These are phyloP conservation scores for Dendrostoma leiphaemia DNA, from an alignment of 2,329 filamentous ascomycete genomes.

Conservation along the genomic window DNA sequence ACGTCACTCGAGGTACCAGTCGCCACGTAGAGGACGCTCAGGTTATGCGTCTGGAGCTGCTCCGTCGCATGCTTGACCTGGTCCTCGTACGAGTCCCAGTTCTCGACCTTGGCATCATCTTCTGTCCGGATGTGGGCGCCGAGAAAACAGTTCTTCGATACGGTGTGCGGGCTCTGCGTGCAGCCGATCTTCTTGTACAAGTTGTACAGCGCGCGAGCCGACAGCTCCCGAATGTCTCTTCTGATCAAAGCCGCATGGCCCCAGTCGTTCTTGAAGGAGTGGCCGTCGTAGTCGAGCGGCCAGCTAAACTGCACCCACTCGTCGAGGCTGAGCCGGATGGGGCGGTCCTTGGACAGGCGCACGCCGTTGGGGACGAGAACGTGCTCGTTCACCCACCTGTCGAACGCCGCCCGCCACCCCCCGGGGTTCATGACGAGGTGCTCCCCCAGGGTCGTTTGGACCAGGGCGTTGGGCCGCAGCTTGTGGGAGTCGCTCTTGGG, in stretches of 20 bases:
- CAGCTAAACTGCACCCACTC: constrained; percentile 16
- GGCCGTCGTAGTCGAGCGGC: constrained; percentile 13
- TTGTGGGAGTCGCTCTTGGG: constrained; percentile 2
- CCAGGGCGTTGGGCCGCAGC: constrained; percentile 4
- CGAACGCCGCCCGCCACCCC: constrained; percentile 6
- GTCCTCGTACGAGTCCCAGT: constrained; percentile 12
- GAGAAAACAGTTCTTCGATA: constrained; percentile 8
- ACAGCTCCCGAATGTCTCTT: constrained; percentile 10
- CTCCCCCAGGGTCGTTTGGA: not conserved
- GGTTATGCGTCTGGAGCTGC: constrained; percentile 8
- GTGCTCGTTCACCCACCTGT: not conserved
- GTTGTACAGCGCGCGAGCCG: constrained; percentile 14
- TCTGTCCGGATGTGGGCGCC: constrained; percentile 17
- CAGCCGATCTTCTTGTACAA: constrained; percentile 10
- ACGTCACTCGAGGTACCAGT: constrained; percentile 17
- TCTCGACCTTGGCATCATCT: constrained; percentile 10
- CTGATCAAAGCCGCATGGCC: constrained; percentile 9
- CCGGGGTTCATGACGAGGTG: constrained; percentile 6
- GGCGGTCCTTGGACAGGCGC: not conserved
- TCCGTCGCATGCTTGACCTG: constrained; percentile 1
- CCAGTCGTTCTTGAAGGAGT: constrained; percentile 11
- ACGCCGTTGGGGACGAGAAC: not conserved
- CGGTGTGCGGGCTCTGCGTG: constrained; percentile 3
- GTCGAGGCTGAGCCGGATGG: constrained; percentile 12
- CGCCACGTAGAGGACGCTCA: constrained; percentile 17